Base-by-base conservation (phyloP, 805 yeast species). In the Candida sanyiensis region DNA sequence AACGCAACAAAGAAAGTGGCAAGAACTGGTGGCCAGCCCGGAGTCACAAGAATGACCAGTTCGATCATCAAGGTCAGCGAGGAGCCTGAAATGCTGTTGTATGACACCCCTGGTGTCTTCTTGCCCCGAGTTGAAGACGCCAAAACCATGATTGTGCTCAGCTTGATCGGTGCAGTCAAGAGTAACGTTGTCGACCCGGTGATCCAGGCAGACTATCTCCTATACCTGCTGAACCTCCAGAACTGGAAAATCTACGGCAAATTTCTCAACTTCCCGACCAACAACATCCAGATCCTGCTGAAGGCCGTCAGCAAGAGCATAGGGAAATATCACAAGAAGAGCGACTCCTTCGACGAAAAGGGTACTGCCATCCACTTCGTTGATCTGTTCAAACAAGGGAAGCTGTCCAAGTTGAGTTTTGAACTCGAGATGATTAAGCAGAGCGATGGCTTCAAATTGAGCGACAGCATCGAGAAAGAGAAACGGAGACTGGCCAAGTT, bases 31-130 rank as follows among this genome's bases (percentile, higher is more conserved):
- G 81, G 83, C 9, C 78, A 75, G 46, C 96, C 97, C 1, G 98
- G 98, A 15, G 86, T 90, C 6, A 93, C 98, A 0, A 64, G 86
- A 38, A 71, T 72, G 21, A 78, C 95, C 0, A 79, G 90, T 38
- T 90, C 83, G 45, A 68, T 81, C 38, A 84, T 93, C 26, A 64
- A 80, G 39, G 67, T 93, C 11, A 62, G 70, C 30, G 59, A 64
- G 9, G 68, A 68, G 21, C 89, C 93, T 0, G 77, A 75, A 24
- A 71, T 90, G 3, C 70, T 77, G 42, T 65, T 89, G 7, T 77
- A 83, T 49, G 98, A 93, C 56, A 84, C 97, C 0, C 98, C 98
- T 0, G 98, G 98, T 1, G 89, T 93, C 4, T 76, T 86, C 41
- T 60, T 87, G 10, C 97, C 98, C 0, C 75, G 77, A 16, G 83